A percentile compares a stretch with the other conserved stretches of the same genome.
phyloP scores from a whole-genome alignment of 768 basidiomycete species.

The Boletus sensibilis region DNA sequence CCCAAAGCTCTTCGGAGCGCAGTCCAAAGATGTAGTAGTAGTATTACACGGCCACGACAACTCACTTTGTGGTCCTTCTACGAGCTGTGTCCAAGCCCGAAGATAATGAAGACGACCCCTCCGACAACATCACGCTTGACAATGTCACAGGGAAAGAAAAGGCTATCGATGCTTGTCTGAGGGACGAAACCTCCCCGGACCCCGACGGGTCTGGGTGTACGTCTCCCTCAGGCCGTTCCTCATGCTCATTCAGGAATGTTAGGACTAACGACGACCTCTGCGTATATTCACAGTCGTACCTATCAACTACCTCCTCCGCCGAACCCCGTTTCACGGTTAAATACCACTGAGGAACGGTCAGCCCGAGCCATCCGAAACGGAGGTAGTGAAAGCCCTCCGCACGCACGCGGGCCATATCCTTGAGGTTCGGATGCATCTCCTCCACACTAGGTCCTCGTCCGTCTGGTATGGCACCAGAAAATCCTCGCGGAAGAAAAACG shows the following conservation, averaged over 20 bases:
- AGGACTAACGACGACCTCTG: background rate
- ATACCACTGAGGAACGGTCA: background rate
- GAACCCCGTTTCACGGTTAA: slow-evolving; percentile 28
- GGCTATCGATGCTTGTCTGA: slow-evolving; percentile 40
- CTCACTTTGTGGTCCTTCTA: no score
- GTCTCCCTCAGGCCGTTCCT: slow-evolving; percentile 26
- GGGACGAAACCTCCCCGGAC: slow-evolving; percentile 3
- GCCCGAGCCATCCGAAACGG: slow-evolving; percentile 38
- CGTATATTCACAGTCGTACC: slow-evolving; percentile 49
- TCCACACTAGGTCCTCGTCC: slow-evolving; percentile 40
- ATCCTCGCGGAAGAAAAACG: slow-evolving; percentile 31
- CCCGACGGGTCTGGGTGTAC: slow-evolving; percentile 46
- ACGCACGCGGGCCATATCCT: slow-evolving; percentile 42
- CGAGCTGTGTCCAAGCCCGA: no score
- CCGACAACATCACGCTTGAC: no score
- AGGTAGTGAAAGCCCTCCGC: slow-evolving; percentile 61
- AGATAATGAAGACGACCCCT: no score
- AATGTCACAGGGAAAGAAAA: no score
- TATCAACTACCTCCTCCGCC: slow-evolving; percentile 52
- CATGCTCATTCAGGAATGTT: background rate
- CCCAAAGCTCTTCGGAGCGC: no score
- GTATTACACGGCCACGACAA: no score
- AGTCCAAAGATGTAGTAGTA: no score
- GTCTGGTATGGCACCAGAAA: slow-evolving; percentile 36
- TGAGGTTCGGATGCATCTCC: slow-evolving; percentile 62